Evolutionary conservation across 352 stramenopile genomes (phyloP), one percentile per base, ranked within the genome.

Genomic region (Phytophthora syringae): DNA sequence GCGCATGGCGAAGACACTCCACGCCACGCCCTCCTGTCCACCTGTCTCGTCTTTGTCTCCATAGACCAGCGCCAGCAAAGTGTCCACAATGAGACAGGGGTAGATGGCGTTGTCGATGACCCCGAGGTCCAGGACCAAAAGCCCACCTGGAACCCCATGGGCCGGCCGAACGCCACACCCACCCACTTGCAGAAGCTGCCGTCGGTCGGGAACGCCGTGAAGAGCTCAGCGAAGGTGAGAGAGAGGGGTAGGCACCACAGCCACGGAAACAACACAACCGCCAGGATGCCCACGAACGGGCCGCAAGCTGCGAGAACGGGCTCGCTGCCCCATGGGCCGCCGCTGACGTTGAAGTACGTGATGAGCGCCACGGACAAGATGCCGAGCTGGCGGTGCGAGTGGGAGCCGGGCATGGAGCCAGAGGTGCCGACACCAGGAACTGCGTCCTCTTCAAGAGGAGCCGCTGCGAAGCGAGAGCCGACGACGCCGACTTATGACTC

Each of bases 91-190:
- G 2, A 96, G 67, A 53, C 84, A 90, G 7, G 88, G 88, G 52
- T 94, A 95, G 72, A 94, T 92, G 45, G 86, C 83, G 37, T 92
- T 94, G 71, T 94, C 87, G 55, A 94, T 94, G 52, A 94, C 82
- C 21, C 80, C 84, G 79, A 75, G 24, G 89, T 81, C 88, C 88
- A 96, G 48, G 77, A 92, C 89, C 86, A 95, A 50, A 79, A 95
- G 37, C 85, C 86, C 25, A 93, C 80, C 39, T 94, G 81, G 70
- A 97, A 97, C 53, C 86, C 89, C 89, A 90, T 92, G 59, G 87
- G 86, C 20, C 80, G 76, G 7, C 85, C 87, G 67, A 95, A 95
- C 15, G 84, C 85, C 24, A 85, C 74, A 28, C 86, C 83, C 39
- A 95, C 82, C 87, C 87, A 95, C 49, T 76, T 91, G 60, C 82